Evolutionary conservation across 768 basidiomycete species (phyloP).

Genomic region (Serendipita vermifera): DNA sequence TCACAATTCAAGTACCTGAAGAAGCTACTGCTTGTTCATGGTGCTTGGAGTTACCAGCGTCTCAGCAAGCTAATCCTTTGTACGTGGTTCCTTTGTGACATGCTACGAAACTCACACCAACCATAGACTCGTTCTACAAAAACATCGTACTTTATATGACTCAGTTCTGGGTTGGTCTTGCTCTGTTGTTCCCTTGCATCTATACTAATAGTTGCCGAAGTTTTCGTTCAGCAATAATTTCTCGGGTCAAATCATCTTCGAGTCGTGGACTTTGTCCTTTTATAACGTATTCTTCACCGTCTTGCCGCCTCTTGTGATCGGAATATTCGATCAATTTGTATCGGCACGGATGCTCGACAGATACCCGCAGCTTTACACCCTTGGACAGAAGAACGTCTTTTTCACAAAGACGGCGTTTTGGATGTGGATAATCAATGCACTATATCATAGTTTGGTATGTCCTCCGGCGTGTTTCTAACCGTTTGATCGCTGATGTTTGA

Average conservation of each 20-base stretch:
- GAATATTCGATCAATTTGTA: slow-evolving; percentile 97
- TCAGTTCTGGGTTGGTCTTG: slow-evolving; percentile 75
- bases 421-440: slow-evolving; percentile 79
- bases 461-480: not conserved
- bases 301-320: slow-evolving; percentile 91
- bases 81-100: slow-evolving; percentile 30
- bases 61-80: slow-evolving; percentile 92
- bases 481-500: not conserved
- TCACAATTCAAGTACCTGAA: slow-evolving; percentile 94
- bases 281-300: slow-evolving; percentile 97
- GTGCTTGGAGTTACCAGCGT: slow-evolving; percentile 96
- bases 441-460: slow-evolving; percentile 79
- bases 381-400: slow-evolving; percentile 90
- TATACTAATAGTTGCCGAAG: slow-evolving; percentile 30
- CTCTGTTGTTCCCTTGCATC: not conserved
- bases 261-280: slow-evolving; percentile 95
- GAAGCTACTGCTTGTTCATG: slow-evolving; percentile 91
- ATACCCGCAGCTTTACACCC: slow-evolving; percentile 90
- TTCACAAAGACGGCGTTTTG: slow-evolving; percentile 86
- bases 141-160: slow-evolving; percentile 98
- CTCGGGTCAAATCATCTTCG: slow-evolving; percentile 95
- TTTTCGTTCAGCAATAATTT: slow-evolving; percentile 99
- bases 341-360: slow-evolving; percentile 92
- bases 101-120: slow-evolving; percentile 7
- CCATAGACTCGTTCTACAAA: slow-evolving; percentile 91